Evolutionary conservation across 169 alveolate genomes (phyloP).

Genomic region (Cryptosporidium ryanae): DNA sequence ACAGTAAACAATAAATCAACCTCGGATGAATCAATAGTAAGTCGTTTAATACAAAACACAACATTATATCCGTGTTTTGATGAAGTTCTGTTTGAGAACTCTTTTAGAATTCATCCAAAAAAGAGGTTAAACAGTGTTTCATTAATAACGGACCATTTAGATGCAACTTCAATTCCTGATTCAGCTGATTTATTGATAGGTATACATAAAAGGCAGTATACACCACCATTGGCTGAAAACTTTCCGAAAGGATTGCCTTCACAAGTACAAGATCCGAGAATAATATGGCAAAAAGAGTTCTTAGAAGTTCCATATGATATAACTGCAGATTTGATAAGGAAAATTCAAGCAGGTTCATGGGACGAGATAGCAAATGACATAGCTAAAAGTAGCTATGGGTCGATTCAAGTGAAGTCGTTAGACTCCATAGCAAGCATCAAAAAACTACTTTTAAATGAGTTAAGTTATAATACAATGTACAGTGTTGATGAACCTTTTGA

Average conservation of each 20-base stretch:
- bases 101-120: slow-evolving; percentile 65
- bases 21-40: slow-evolving; percentile 3
- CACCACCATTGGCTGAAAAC: slow-evolving; percentile 72
- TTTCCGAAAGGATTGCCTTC: slow-evolving; percentile 70
- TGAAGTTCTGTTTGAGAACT: slow-evolving; percentile 53
- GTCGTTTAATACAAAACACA: slow-evolving; percentile 59
- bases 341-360: slow-evolving; percentile 61
- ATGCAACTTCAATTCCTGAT: slow-evolving; percentile 53
- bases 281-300: slow-evolving; percentile 65
- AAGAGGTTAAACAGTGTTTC: slow-evolving; percentile 31
- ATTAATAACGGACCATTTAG: slow-evolving; percentile 33
- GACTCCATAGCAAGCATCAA: slow-evolving; percentile 6
- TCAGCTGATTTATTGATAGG: slow-evolving; percentile 35
- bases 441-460: slow-evolving; percentile 33
- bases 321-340: slow-evolving; percentile 41
- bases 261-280: slow-evolving; percentile 57
- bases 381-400: slow-evolving; percentile 50
- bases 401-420: slow-evolving; percentile 14
- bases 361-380: slow-evolving; percentile 63
- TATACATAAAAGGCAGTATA: slow-evolving; percentile 56
- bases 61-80: slow-evolving; percentile 70
- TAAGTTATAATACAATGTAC: slow-evolving; percentile 27
- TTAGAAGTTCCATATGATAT: slow-evolving; percentile 46
- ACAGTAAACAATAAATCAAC: neutral
- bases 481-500: slow-evolving; percentile 69